Evolutionary conservation across 257 asterid species (phyloP), one percentile per base, ranked within the genome.

Genomic region (Anisodus tanguticus): DNA sequence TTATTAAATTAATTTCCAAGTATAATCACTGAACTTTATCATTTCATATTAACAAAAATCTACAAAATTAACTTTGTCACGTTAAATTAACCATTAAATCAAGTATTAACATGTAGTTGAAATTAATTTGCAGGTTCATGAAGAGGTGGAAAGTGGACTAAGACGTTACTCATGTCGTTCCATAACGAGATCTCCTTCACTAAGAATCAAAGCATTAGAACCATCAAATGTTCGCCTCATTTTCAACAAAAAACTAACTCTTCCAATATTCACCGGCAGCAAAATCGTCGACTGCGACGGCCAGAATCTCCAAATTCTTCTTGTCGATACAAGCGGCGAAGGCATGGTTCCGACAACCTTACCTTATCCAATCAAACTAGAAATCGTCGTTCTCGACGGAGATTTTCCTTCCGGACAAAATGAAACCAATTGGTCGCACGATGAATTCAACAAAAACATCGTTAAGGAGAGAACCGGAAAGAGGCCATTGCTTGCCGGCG

Each of bases 401-500:
- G 97, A 93, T 76, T 93, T 93, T 58, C 35, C 35, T 31, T 31
- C 35, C 35, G 35, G 35, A 31, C 35, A 31, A 31, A 22, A 15
- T 6, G 79, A 82, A n/a, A 78, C 17, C 1, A 47, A 58, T 51
- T 92, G 94, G 95, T 81, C 77, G 7, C 60, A 9, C 4, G 85
- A 62, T 0, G 94, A 93, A 13, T 93, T 92, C 53, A 57, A 81
- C 41, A 86, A 51, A 81, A 83, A 60, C 74, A 62, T 93, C 0
- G 87, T 92, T 78, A 93, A 66, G 82, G 97, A 93, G 77, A 91
- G 97, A 82, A 83, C 62, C 2, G 97, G 97, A 2, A 93, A 83
- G 82, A 85, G 97, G 87, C 97, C 97, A 3, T 63, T 93, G 78
- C 89, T 93, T 13, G 67, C 93, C 3, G 97, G 97, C 3, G 96